Base-by-base conservation (phyloP, 2,329 filamentous ascomycete genomes). In the Calonectria pauciramosa region DNA sequence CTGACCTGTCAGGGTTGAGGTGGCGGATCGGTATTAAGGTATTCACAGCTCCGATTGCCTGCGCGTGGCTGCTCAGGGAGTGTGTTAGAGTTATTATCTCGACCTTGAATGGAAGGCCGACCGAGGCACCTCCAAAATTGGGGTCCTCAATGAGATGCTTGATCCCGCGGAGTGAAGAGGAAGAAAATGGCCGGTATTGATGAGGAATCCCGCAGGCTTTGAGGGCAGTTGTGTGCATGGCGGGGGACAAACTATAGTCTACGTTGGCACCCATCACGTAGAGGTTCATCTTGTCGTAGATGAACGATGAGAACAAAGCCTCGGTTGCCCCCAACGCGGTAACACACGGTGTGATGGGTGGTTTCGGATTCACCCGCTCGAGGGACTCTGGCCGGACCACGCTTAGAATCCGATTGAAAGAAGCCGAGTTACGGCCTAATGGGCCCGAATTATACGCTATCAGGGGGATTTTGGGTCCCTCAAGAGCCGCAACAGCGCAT, bases 151-250 rank as follows among this genome's bases (percentile, higher is more conserved):
- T 90, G 3, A 95, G 86, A 26, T 91, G 88, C 76, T 90, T 89
- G n/a, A 96, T 86, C 14, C 91, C 90, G 47, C 91, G 89, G 14
- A 96, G 83, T 0, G 91, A 91, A 23, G 88, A 85, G 7, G 92
- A 92, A 65, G 94, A 93, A 71, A 91, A 88, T 1, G 91, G 91
- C n/a, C 87, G 85, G 81, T 95, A 95, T 8, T 88, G 84, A 78
- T 96, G 94, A 0, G 91, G 92, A 82, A 96, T 91, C 0, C 94
- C 94, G 77, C 91, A 94, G 1, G 89, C 90, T 68, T 88, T 87
- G 72, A 94, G 91, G 0, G 94, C 94, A 8, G 92, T 89, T 70
- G 92, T 94, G 82, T 96, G 94, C 93, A 96, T 96, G 9, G 93
- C 92, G 1, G 94, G 94, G 0, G 94, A 95, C 71, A 96, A 83